Evolutionary conservation across 768 basidiomycete genomes (phyloP).

Genomic region (Lyophyllum shimeji): DNA sequence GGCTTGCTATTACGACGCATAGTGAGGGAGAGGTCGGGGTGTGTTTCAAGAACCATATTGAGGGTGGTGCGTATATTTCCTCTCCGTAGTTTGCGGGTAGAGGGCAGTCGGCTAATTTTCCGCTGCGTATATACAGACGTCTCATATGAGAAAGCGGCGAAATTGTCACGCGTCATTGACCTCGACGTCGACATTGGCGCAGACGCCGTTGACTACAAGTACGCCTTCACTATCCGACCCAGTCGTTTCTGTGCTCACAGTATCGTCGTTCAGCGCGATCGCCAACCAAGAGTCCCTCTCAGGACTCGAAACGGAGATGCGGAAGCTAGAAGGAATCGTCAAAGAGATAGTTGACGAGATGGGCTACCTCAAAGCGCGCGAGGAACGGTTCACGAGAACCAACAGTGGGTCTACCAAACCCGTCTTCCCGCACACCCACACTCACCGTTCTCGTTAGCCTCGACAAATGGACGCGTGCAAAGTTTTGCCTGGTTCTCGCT

Average conservation of each 20-base stretch:
- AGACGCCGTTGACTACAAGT: constrained; percentile 99
- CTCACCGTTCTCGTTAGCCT: constrained; percentile 51
- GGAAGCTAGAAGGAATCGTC: constrained; percentile 92
- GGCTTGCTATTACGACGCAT: constrained; percentile 93
- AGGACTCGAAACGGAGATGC: constrained; percentile 96
- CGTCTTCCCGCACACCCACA: not conserved
- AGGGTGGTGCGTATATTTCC: constrained; percentile 59
- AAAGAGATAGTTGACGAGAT: constrained; percentile 95
- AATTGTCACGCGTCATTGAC: constrained; percentile 73
- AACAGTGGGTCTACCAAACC: constrained; percentile 63
- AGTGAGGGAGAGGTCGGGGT: constrained; percentile 94
- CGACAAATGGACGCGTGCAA: constrained; percentile 89
- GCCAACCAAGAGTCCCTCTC: constrained; percentile 98
- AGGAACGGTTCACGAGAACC: constrained; percentile 83
- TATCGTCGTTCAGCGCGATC: constrained; percentile 67
- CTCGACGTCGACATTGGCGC: constrained; percentile 97
- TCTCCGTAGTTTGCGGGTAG: not conserved
- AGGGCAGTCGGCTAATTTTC: not conserved
- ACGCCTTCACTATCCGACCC: not conserved
- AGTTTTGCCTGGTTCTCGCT: constrained; percentile 92
- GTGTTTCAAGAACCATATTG: constrained; percentile 84
- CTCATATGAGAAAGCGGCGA: constrained; percentile 43
- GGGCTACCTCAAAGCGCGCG: constrained; percentile 87
- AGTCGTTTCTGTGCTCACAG: not conserved
- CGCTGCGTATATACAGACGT: constrained; percentile 35